Conservation (phyloP, 2,329 filamentous ascomycete species). For the Fusarium nisikadoi region DNA sequence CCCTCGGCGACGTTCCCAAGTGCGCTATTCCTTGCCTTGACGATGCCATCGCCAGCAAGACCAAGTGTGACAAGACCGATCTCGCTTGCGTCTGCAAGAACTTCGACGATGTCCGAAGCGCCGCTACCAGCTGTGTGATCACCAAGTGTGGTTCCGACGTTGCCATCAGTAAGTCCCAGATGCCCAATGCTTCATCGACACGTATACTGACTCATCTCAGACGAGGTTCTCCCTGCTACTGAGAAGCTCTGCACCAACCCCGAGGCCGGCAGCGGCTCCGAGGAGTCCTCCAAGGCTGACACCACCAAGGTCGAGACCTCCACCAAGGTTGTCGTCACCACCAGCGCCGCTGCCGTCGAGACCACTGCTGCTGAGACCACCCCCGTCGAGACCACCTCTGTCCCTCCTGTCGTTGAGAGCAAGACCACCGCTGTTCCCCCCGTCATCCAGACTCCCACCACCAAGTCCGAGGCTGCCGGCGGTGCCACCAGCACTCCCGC, state of each 20-base stretch:
- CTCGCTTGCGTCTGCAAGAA: conserved; percentile 50
- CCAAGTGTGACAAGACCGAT: conserved; percentile 49
- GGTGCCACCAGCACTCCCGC: conserved; percentile 16
- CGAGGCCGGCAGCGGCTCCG: conserved; percentile 19
- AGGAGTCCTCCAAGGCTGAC: conserved; percentile 16
- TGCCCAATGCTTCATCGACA: neutral
- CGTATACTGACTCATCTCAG: conserved; percentile 43
- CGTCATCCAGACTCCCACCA: conserved; percentile 20
- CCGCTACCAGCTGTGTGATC: conserved; percentile 52
- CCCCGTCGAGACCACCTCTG: conserved; percentile 6
- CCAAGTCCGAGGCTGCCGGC: conserved; percentile 4
- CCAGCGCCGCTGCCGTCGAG: neutral
- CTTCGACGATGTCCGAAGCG: conserved; percentile 47
- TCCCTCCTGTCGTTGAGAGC: conserved; percentile 23
- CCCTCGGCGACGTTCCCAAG: conserved; percentile 49
- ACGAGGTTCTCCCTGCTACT: conserved; percentile 53
- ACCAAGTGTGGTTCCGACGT: conserved; percentile 50
- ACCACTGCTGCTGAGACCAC: conserved; percentile 17
- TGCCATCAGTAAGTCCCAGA: conserved; percentile 51
- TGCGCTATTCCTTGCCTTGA: conserved; percentile 54
- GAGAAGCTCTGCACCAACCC: conserved; percentile 48
- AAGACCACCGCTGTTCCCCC: conserved; percentile 22
- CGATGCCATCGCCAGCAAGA: conserved; percentile 46
- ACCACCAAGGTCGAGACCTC: conserved; percentile 10
- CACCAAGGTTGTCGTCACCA: conserved; percentile 14